phyloP scores from a whole-genome alignment of 176 grass and related monocot species.

The Aegilops sharonensis region DNA sequence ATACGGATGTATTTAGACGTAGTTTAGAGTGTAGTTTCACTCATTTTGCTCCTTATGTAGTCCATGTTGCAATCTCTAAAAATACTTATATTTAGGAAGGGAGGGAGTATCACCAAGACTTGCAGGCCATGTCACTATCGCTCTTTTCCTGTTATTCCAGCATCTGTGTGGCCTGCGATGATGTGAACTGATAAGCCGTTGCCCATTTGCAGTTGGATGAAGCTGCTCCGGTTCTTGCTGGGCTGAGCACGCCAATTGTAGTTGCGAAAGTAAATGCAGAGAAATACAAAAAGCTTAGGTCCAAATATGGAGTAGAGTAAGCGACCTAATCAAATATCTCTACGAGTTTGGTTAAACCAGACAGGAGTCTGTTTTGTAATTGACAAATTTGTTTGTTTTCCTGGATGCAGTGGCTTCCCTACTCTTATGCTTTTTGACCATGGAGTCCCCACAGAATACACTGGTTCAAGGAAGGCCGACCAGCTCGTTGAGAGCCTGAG shows the following conservation, averaged over 20 bases:
- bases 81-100: too few relatives aligned
- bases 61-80: too few relatives aligned
- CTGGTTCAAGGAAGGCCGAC: slow-evolving; percentile 78
- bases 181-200: slow-evolving; percentile 14
- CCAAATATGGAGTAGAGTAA: slow-evolving; percentile 89
- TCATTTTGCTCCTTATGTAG: too few relatives aligned
- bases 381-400: neutral
- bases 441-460: slow-evolving; percentile 74
- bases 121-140: neutral
- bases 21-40: too few relatives aligned
- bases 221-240: slow-evolving; percentile 64
- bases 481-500: slow-evolving; percentile 65
- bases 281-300: slow-evolving; percentile 72
- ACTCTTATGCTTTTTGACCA: slow-evolving; percentile 86
- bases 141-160: neutral
- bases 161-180: neutral
- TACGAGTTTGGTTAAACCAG: neutral
- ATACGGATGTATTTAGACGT: too few relatives aligned
- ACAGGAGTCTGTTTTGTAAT: neutral
- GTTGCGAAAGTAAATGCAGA: slow-evolving; percentile 84
- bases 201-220: slow-evolving; percentile 65
- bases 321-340: slow-evolving; percentile 3
- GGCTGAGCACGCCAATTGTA: slow-evolving; percentile 53
- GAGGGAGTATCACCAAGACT: neutral
- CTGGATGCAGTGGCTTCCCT: slow-evolving; percentile 76